A percentile compares a stretch with the other conserved stretches of the same genome.
Conservation (phyloP, 2,329 filamentous ascomycete species). For the Verticillium tricorpus region DNA sequence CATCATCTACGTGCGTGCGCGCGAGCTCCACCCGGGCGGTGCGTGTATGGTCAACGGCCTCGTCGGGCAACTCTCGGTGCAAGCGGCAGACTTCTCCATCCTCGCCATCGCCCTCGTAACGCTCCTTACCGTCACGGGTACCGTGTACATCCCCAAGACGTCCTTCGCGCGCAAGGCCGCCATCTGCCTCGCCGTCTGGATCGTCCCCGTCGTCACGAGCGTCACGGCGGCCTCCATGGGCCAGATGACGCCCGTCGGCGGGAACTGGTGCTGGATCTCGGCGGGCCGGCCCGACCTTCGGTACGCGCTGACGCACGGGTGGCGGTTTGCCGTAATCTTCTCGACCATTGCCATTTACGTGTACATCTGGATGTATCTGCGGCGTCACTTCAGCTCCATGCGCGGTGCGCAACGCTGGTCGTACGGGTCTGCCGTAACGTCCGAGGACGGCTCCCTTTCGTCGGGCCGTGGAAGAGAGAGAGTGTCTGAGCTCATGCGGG, state of each 20-base stretch:
- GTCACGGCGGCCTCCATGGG: constrained; percentile 22
- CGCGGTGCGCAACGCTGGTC: constrained; percentile 3
- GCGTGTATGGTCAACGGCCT: constrained; percentile 38
- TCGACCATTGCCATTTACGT: constrained; percentile 34
- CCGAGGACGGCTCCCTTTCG: background rate
- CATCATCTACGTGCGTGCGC: constrained; percentile 23
- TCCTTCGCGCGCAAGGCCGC: constrained; percentile 21
- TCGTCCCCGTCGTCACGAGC: constrained; percentile 33
- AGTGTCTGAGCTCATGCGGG: background rate
- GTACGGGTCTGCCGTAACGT: background rate
- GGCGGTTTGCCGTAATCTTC: constrained; percentile 38
- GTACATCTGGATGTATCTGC: constrained; percentile 34
- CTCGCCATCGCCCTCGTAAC: constrained; percentile 39
- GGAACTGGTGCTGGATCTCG: constrained; percentile 45
- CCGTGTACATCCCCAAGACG: constrained; percentile 25
- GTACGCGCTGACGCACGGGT: constrained; percentile 39
- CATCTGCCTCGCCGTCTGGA: constrained; percentile 33
- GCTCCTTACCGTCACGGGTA: constrained; percentile 31
- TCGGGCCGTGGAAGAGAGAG: background rate
- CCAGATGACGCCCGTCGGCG: constrained; percentile 26
- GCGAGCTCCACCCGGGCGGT: constrained; percentile 19
- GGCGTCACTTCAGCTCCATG: constrained; percentile 15
- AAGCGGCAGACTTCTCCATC: constrained; percentile 37
- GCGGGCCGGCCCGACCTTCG: constrained; percentile 30
- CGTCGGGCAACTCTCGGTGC: constrained; percentile 39